Percentiles rank a stretch among this genome's conserved stretches.
phyloP scores from a whole-genome alignment of 495 filamentous ascomycete species.

The Zalerion maritima region DNA sequence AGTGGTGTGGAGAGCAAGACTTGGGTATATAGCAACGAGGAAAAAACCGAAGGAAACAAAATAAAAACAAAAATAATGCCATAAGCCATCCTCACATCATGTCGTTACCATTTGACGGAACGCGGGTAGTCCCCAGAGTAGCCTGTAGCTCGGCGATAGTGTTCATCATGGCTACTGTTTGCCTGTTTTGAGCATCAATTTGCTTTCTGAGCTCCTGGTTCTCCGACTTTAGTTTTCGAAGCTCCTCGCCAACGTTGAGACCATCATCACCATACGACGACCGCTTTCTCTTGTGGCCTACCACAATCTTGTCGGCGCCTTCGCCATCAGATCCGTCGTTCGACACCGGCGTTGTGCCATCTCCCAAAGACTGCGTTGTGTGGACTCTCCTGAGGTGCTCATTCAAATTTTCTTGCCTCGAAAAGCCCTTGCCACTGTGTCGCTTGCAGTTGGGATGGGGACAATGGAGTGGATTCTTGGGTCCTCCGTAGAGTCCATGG shows the following conservation, averaged over 20 bases:
- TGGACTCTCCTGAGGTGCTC: slow-evolving; percentile 80
- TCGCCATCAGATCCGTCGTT: slow-evolving; percentile 16
- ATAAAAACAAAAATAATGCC: no score
- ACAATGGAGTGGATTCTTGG: slow-evolving; percentile 64
- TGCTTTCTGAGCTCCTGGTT: slow-evolving; percentile 26
- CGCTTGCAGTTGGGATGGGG: slow-evolving; percentile 70
- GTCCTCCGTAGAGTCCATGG: slow-evolving; percentile 71
- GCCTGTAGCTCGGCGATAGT: slow-evolving; percentile 2
- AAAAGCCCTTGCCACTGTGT: slow-evolving; percentile 62
- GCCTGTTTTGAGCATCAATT: slow-evolving; percentile 7
- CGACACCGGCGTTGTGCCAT: slow-evolving; percentile 23
- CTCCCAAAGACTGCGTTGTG: no score
- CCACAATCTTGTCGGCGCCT: slow-evolving; percentile 6
- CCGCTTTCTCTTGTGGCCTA: slow-evolving; percentile 12
- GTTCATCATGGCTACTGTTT: slow-evolving; percentile 10
- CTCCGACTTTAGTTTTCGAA: slow-evolving; percentile 41
- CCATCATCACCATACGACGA: slow-evolving; percentile 16
- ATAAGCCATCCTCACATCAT: no score
- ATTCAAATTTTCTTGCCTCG: slow-evolving; percentile 72
- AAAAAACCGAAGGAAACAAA: no score
- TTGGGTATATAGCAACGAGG: no score
- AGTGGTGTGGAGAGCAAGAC: no score
- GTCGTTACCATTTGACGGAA: no score
- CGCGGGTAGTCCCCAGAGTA: no score
- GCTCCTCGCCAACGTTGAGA: slow-evolving; percentile 38